Evolutionary conservation across 768 basidiomycete genomes (phyloP).

Genomic region (Termitomyces sp.): DNA sequence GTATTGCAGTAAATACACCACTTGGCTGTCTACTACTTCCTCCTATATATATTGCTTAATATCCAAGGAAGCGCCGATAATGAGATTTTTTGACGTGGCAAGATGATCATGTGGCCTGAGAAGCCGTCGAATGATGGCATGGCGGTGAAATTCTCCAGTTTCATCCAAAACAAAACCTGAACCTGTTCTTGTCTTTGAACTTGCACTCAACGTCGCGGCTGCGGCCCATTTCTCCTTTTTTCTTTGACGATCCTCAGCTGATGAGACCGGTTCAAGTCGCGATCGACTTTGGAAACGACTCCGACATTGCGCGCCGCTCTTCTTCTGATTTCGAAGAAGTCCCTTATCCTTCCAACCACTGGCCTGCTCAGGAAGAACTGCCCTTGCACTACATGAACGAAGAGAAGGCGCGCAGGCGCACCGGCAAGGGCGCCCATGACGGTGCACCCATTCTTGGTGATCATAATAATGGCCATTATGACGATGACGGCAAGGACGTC

Average conservation of each 20-base stretch:
- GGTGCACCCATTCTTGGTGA: slow-evolving; percentile 15
- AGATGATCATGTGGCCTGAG: slow-evolving; percentile 22
- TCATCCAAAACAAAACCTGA: background rate
- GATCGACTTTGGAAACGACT: slow-evolving; percentile 63
- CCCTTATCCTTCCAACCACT: slow-evolving; percentile 46
- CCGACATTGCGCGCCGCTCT: slow-evolving; percentile 43
- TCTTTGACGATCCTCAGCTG: slow-evolving; percentile 25
- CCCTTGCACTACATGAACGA: slow-evolving; percentile 54
- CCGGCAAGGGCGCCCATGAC: slow-evolving; percentile 25
- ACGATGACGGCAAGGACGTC: slow-evolving; percentile 51
- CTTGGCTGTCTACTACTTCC: slow-evolving; percentile 3
- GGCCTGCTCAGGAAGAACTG: slow-evolving; percentile 36
- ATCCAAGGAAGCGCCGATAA: slow-evolving; percentile 4
- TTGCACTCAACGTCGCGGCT: slow-evolving; percentile 2
- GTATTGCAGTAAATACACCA: slow-evolving; percentile 7
- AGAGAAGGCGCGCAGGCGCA: slow-evolving; percentile 62
- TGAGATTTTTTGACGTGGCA: slow-evolving; percentile 29
- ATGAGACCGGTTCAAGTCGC: slow-evolving; percentile 67
- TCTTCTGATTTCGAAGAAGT: slow-evolving; percentile 75
- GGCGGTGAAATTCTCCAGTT: background rate
- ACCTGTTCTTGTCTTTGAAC: slow-evolving; percentile 1
- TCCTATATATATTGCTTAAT: slow-evolving; percentile 16
- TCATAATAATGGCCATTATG: slow-evolving; percentile 28
- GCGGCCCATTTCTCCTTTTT: background rate
- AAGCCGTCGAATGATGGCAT: slow-evolving; percentile 2